Conservation (phyloP, 1,139 yeast genomes). For the Magnusiomyces sp. region DNA sequence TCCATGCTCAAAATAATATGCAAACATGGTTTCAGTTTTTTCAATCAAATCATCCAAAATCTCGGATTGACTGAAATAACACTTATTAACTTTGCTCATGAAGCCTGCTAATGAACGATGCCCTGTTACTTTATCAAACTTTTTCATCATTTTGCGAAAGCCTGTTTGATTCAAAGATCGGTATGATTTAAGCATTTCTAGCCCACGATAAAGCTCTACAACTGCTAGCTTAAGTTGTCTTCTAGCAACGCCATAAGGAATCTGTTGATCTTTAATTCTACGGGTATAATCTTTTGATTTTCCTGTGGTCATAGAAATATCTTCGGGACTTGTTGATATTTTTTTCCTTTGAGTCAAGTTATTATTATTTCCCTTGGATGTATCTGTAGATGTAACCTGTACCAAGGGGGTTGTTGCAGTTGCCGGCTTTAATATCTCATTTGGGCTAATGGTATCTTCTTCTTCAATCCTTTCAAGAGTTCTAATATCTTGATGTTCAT, state of each 20-base stretch:
- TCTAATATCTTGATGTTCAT: neutral
- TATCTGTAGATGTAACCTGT: no score
- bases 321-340: no score
- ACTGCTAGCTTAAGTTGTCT: conserved; percentile 70
- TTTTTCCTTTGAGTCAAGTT: no score
- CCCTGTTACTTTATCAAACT: conserved; percentile 68
- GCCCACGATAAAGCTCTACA: conserved; percentile 68
- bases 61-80: conserved; percentile 59
- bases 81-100: conserved; percentile 47
- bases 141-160: conserved; percentile 78
- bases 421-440: no score
- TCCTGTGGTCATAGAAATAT: neutral
- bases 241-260: conserved; percentile 58
- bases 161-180: conserved; percentile 77
- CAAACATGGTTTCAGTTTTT: conserved; percentile 60
- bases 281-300: conserved; percentile 8
- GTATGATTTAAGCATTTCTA: conserved; percentile 71
- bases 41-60: conserved; percentile 52
- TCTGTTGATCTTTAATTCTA: conserved; percentile 16
- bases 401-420: no score
- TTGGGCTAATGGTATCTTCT: no score
- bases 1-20: conserved; percentile 60
- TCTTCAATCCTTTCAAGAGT: no score
- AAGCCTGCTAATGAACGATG: conserved; percentile 44
- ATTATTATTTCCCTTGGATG: no score